Conservation (phyloP, 768 basidiomycete genomes). For the Rhodosporidiobolus sp. region DNA sequence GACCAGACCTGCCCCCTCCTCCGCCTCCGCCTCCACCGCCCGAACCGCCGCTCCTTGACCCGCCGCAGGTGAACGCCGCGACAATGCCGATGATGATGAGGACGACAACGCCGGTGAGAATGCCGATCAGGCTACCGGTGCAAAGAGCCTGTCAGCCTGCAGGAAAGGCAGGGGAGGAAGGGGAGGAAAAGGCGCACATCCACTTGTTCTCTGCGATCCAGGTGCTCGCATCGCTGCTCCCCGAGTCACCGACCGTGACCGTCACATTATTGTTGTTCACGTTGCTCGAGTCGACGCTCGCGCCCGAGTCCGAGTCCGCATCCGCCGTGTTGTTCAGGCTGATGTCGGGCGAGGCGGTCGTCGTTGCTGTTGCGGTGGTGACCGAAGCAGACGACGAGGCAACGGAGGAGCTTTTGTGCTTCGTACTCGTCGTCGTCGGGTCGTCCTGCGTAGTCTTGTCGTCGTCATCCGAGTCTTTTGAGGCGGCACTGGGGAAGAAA, state of each 20-base stretch:
- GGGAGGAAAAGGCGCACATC: not conserved
- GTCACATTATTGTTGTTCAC: conserved; percentile 17
- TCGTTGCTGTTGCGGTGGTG: not conserved
- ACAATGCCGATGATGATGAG: conserved; percentile 6
- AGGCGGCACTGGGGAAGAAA: not conserved
- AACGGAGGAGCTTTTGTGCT: not conserved
- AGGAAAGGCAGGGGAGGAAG: too few relatives aligned
- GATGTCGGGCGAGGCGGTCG: not conserved
- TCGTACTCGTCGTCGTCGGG: not conserved
- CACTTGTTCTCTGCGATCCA: conserved; percentile 26
- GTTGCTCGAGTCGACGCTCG: conserved; percentile 10
- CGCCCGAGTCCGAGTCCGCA: conserved; percentile 11
- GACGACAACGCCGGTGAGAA: not conserved
- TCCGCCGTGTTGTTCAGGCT: conserved; percentile 23
- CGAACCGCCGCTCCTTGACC: not conserved
- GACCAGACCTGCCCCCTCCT: not conserved
- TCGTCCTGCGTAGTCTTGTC: not conserved
- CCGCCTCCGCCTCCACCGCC: not conserved
- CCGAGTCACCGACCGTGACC: conserved; percentile 3
- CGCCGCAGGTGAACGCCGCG: not conserved
- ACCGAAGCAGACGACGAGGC: not conserved
- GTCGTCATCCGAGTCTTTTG: not conserved
- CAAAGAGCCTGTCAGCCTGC: not conserved
- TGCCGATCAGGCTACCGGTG: not conserved
- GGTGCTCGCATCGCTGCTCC: not conserved